A percentile compares a stretch with the other conserved stretches of the same genome.
These are phyloP conservation scores for Auricularia auricula-judae DNA, from an alignment of 768 basidiomycete genomes.

Conservation along the genomic window DNA sequence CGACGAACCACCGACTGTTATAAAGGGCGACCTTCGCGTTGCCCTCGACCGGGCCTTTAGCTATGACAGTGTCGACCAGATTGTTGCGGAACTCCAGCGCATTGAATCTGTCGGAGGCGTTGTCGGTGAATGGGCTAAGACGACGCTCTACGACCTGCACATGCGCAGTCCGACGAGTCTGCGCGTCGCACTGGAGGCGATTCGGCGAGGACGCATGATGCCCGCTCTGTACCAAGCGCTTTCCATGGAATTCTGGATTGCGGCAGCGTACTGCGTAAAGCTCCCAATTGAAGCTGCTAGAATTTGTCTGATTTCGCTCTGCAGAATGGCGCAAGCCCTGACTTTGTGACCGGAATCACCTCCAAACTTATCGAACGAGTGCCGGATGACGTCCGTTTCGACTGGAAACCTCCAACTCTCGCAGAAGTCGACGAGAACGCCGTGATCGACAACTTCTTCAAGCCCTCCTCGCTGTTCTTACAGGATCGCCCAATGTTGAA, in stretches of 20 bases:
- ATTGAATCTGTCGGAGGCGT: constrained; percentile 29
- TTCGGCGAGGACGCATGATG: constrained; percentile 57
- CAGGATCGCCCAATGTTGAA: constrained; percentile 33
- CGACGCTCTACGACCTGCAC: constrained; percentile 51
- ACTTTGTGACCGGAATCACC: constrained; percentile 76
- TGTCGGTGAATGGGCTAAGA: constrained; percentile 62
- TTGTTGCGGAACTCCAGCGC: constrained; percentile 43
- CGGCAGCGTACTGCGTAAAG: constrained; percentile 82
- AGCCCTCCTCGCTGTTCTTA: constrained; percentile 36
- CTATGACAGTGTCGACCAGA: constrained; percentile 57
- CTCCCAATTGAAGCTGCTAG: constrained; percentile 7
- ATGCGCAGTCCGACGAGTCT: constrained; percentile 84
- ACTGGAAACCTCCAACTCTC: constrained; percentile 61
- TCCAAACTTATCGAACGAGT: constrained; percentile 47
- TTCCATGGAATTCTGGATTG: constrained; percentile 80
- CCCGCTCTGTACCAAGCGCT: constrained; percentile 49
- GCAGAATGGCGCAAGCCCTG: constrained; percentile 66
- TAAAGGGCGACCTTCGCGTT: constrained; percentile 52
- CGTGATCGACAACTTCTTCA: constrained; percentile 61
- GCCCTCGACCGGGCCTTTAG: constrained; percentile 77
- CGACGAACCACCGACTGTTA: constrained; percentile 37
- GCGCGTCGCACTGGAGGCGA: constrained; percentile 75
- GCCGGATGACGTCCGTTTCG: constrained; percentile 37
- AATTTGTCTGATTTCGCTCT: constrained; percentile 2
- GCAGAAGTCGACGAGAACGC: constrained; percentile 44